A percentile compares a stretch with the other conserved stretches of the same genome.
These are phyloP conservation scores for Phytopythium boreale DNA, from an alignment of 352 stramenopile species.

Conservation along the genomic window DNA sequence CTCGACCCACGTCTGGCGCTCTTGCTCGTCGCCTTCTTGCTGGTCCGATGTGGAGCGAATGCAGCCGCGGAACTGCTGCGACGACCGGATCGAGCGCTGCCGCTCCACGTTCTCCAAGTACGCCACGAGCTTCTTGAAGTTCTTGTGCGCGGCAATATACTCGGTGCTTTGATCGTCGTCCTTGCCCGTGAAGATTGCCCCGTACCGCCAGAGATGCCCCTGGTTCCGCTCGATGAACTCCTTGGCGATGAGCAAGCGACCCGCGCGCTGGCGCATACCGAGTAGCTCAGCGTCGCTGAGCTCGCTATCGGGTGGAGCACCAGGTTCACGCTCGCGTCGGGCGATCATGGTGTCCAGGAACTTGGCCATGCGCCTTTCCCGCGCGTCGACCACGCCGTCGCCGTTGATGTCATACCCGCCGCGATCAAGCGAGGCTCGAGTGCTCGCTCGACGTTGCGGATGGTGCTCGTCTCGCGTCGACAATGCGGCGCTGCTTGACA, in stretches of 20 bases:
- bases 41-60: constrained; percentile 15
- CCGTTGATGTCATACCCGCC: constrained; percentile 62
- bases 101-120: constrained; percentile 61
- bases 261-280: constrained; percentile 47
- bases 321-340: constrained; percentile 20
- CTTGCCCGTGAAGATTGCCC: constrained; percentile 60
- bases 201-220: constrained; percentile 60
- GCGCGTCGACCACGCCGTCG: constrained; percentile 59
- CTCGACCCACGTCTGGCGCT: constrained; percentile 55
- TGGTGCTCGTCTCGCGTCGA: constrained; percentile 9
- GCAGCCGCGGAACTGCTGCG: constrained; percentile 39
- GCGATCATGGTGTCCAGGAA: constrained; percentile 56
- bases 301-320: constrained; percentile 7
- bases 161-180: constrained; percentile 52
- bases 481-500: background rate
- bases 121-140: constrained; percentile 61
- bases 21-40: background rate
- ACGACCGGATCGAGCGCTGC: constrained; percentile 57
- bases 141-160: constrained; percentile 52
- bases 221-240: constrained; percentile 74
- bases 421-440: background rate
- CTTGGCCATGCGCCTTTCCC: constrained; percentile 65
- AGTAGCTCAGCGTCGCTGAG: constrained; percentile 33
- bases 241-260: constrained; percentile 55
- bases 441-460: background rate